Percentiles rank a stretch among this genome's conserved stretches.
These are phyloP conservation scores for Balansia obtecta DNA, from an alignment of 2,329 filamentous ascomycete genomes.

Conservation along the genomic window DNA sequence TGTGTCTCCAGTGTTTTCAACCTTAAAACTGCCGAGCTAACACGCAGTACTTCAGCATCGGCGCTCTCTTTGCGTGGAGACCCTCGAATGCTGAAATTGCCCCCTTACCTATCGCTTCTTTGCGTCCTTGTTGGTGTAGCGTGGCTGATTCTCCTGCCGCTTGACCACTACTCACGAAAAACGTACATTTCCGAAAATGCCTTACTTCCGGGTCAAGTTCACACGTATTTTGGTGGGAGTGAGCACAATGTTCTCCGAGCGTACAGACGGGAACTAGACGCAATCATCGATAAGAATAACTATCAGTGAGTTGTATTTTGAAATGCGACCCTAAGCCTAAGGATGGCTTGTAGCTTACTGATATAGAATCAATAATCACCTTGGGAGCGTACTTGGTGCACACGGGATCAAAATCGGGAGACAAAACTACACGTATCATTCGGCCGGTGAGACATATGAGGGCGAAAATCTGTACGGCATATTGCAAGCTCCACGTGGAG, in stretches of 20 bases:
- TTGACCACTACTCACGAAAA: slow-evolving; percentile 78
- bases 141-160: slow-evolving; percentile 82
- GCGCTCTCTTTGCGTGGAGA: slow-evolving; percentile 64
- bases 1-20: neutral
- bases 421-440: slow-evolving; percentile 78
- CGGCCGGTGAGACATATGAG: slow-evolving; percentile 58
- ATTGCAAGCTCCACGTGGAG: slow-evolving; percentile 82
- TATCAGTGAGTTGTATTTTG: slow-evolving; percentile 30
- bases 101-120: slow-evolving; percentile 75
- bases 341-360: neutral
- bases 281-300: slow-evolving; percentile 41
- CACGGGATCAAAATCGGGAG: slow-evolving; percentile 77
- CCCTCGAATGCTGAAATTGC: slow-evolving; percentile 68
- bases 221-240: slow-evolving; percentile 93
- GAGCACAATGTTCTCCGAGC: slow-evolving; percentile 91
- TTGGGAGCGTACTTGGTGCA: slow-evolving; percentile 64
- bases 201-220: slow-evolving; percentile 86
- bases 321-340: neutral
- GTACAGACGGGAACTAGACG: slow-evolving; percentile 72
- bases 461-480: slow-evolving; percentile 93
- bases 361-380: slow-evolving; percentile 50
- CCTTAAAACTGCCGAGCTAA: neutral
- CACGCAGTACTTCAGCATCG: slow-evolving; percentile 30
- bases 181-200: slow-evolving; percentile 99
- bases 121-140: slow-evolving; percentile 75